phyloP scores from a whole-genome alignment of 2,329 filamentous ascomycete genomes.

The Lachnellula hyalina region DNA sequence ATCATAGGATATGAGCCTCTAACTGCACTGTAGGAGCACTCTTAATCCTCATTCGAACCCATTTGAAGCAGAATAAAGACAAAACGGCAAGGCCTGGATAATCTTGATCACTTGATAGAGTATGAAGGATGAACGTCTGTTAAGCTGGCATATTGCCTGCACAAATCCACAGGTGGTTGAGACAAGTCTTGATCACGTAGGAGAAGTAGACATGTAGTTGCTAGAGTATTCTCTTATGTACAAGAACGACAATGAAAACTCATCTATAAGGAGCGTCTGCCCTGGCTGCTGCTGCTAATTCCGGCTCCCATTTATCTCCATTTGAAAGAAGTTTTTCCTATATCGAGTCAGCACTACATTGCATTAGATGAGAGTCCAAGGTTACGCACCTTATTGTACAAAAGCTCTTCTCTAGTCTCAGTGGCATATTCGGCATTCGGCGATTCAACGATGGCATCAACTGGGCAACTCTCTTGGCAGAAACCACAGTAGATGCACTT shows the following conservation, averaged over 20 bases:
- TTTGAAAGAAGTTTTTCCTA: slow-evolving; percentile 84
- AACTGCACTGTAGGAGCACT: too few species aligned
- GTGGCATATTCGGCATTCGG: slow-evolving; percentile 72
- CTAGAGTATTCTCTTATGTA: slow-evolving; percentile 14
- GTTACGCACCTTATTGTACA: slow-evolving; percentile 79
- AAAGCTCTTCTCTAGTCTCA: slow-evolving; percentile 80
- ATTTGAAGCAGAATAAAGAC: too few species aligned
- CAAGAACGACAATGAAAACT: slow-evolving; percentile 23
- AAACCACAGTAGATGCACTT: slow-evolving; percentile 99
- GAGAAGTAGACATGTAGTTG: not conserved
- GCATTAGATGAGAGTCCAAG: not conserved
- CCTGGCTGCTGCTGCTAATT: slow-evolving; percentile 84
- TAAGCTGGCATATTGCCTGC: too few species aligned
- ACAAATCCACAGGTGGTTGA: not conserved
- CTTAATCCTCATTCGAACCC: too few species aligned
- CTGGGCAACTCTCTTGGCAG: slow-evolving; percentile 98
- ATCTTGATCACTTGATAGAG: too few species aligned
- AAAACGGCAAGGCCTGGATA: too few species aligned
- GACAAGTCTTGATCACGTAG: not conserved
- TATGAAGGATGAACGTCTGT: too few species aligned
- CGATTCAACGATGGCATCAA: slow-evolving; percentile 84
- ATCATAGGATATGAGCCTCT: too few species aligned
- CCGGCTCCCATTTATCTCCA: slow-evolving; percentile 96
- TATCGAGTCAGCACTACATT: not conserved
- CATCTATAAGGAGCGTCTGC: slow-evolving; percentile 91